phyloP scores from a whole-genome alignment of 2,329 filamentous ascomycete genomes.

The Clarireedia sp. region DNA sequence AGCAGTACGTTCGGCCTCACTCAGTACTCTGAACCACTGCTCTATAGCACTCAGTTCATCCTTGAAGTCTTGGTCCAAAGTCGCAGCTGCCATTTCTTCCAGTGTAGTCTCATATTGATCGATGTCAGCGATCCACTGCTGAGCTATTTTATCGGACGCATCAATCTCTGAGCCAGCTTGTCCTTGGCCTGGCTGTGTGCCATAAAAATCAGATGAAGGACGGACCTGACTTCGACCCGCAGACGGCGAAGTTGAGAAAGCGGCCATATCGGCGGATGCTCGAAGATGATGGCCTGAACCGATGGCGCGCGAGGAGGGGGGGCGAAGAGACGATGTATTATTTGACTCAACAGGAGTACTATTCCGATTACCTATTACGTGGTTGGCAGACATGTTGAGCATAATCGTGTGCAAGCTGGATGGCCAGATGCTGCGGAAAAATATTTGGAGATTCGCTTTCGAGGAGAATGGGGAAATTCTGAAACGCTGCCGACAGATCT shows the following conservation, averaged over 20 bases:
- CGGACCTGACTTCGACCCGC: slow-evolving; percentile 65
- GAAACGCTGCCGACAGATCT: slow-evolving; percentile 7
- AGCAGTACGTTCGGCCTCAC: slow-evolving; percentile 91
- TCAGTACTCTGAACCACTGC: slow-evolving; percentile 97
- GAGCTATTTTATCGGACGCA: slow-evolving; percentile 83
- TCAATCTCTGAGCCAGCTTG: slow-evolving; percentile 66
- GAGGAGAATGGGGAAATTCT: background rate
- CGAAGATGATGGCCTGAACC: slow-evolving; percentile 79
- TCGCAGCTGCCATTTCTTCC: slow-evolving; percentile 97
- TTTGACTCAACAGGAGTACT: slow-evolving; percentile 84
- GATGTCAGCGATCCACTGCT: slow-evolving; percentile 98
- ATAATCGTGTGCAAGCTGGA: slow-evolving; percentile 2
- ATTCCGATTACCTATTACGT: slow-evolving; percentile 71
- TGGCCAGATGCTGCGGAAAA: slow-evolving; percentile 5
- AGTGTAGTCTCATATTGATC: slow-evolving; percentile 98
- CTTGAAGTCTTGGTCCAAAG: slow-evolving; percentile 99
- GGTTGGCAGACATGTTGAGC: slow-evolving; percentile 50
- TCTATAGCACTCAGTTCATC: slow-evolving; percentile 98
- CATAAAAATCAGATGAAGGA: slow-evolving; percentile 92
- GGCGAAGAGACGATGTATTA: slow-evolving; percentile 72
- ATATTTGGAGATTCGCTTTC: slow-evolving; percentile 3
- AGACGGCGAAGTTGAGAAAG: slow-evolving; percentile 60
- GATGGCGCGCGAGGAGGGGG: slow-evolving; percentile 69
- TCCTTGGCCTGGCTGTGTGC: slow-evolving; percentile 58
- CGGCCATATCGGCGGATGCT: slow-evolving; percentile 92